Conservation (phyloP, 768 basidiomycete genomes). For the Boletus sp. region DNA sequence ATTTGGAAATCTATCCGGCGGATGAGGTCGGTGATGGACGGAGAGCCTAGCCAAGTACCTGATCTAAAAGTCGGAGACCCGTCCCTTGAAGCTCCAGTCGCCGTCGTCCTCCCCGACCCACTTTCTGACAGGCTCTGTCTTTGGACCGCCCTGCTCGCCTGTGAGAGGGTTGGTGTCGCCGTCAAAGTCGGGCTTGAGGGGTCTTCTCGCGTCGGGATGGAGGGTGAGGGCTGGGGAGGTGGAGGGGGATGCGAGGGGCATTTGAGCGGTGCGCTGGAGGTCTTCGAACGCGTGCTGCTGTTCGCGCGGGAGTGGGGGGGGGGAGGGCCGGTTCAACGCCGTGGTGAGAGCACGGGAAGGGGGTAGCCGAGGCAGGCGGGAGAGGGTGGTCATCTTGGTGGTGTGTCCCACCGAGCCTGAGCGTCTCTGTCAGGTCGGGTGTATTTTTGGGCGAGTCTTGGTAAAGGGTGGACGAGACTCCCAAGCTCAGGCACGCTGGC, state of each 20-base stretch:
- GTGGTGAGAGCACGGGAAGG: conserved; percentile 25
- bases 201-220: conserved; percentile 68
- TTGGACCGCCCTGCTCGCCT: conserved; percentile 85
- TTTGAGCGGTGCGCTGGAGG: conserved; percentile 63
- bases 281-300: conserved; percentile 86
- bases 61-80: conserved; percentile 77
- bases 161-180: conserved; percentile 80
- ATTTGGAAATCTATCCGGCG: neutral
- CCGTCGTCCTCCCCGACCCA: conserved; percentile 54
- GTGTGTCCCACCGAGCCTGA: too few relatives aligned
- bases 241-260: conserved; percentile 32
- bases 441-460: too few relatives aligned
- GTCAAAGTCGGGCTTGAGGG: conserved; percentile 65
- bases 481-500: too few relatives aligned
- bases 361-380: neutral
- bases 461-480: too few relatives aligned
- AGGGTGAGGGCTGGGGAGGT: too few relatives aligned
- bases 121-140: conserved; percentile 71
- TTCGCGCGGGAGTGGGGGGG: conserved; percentile 68
- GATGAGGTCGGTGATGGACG: neutral
- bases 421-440: too few relatives aligned
- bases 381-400: too few relatives aligned
- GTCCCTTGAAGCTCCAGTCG: conserved; percentile 90
- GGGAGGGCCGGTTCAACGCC: conserved; percentile 56
- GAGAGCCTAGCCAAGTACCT: neutral